Evolutionary conservation across 2,329 filamentous ascomycete genomes (phyloP).

Genomic region (Allantophomopsis lycopodina): DNA sequence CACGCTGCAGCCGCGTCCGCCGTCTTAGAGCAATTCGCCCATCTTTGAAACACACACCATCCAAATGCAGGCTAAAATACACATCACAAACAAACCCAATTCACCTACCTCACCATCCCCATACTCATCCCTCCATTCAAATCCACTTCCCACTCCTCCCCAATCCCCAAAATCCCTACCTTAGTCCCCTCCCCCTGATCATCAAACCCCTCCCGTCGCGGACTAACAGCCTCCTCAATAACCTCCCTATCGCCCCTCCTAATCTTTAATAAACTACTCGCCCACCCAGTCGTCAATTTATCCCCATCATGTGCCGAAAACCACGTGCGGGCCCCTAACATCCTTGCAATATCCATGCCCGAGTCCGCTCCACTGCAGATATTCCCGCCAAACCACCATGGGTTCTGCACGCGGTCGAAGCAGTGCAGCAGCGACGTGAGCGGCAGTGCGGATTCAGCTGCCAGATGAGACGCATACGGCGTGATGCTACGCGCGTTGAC

Average conservation of each 20-base stretch:
- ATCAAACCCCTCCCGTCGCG: constrained; percentile 9
- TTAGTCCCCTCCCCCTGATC: constrained; percentile 18
- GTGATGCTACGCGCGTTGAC: constrained; percentile 37
- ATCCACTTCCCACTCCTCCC: constrained; percentile 19
- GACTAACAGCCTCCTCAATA: constrained; percentile 23
- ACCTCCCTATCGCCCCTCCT: constrained; percentile 29
- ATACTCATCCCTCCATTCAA: too few species aligned
- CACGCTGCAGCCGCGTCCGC: too few species aligned
- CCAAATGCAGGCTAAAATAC: too few species aligned
- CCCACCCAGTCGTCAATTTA: constrained; percentile 38
- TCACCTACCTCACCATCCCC: too few species aligned
- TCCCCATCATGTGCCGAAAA: constrained; percentile 47
- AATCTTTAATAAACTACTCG: constrained; percentile 34
- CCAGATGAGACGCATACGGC: constrained; percentile 43
- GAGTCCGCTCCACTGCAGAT: constrained; percentile 40
- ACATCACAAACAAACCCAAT: too few species aligned
- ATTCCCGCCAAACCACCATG: constrained; percentile 47
- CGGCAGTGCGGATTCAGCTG: constrained; percentile 40
- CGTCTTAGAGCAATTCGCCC: too few species aligned
- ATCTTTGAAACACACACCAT: too few species aligned
- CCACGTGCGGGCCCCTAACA: constrained; percentile 41
- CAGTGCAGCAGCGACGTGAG: constrained; percentile 51
- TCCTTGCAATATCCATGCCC: constrained; percentile 40
- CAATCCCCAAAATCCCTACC: constrained; percentile 25
- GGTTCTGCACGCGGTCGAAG: constrained; percentile 43